phyloP scores from a whole-genome alignment of 768 basidiomycete species.

The Amanita rubescens region DNA sequence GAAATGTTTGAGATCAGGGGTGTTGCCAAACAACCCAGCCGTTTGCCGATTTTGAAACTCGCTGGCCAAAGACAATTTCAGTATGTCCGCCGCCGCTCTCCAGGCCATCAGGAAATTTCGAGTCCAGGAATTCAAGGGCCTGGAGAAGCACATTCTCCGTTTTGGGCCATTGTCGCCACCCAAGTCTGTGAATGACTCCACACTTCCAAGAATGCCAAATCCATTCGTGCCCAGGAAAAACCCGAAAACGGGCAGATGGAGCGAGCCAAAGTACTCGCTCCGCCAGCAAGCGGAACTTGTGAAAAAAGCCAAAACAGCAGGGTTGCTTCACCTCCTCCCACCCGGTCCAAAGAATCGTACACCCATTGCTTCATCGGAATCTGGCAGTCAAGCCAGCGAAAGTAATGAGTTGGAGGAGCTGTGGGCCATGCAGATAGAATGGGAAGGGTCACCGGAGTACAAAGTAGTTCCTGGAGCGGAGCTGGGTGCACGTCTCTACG shows the following conservation, averaged over 20 bases:
- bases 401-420: slow-evolving; percentile 9
- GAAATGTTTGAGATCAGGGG: background rate
- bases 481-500: slow-evolving; percentile 59
- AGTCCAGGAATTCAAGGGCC: slow-evolving; percentile 33
- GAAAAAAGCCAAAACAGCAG: slow-evolving; percentile 55
- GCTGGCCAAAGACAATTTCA: background rate
- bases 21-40: slow-evolving; percentile 1
- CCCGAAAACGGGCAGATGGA: slow-evolving; percentile 56
- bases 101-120: slow-evolving; percentile 39
- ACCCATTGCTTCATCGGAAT: background rate
- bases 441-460: slow-evolving; percentile 38
- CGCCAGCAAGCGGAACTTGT: slow-evolving; percentile 74
- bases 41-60: too few species aligned
- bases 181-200: slow-evolving; percentile 4
- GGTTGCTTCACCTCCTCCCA: slow-evolving; percentile 54
- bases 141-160: slow-evolving; percentile 26
- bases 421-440: slow-evolving; percentile 30
- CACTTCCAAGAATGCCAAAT: slow-evolving; percentile 38
- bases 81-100: slow-evolving; percentile 11
- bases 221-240: slow-evolving; percentile 67
- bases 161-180: slow-evolving; percentile 30
- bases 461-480: slow-evolving; percentile 42
- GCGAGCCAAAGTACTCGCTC: slow-evolving; percentile 61
- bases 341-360: slow-evolving; percentile 48
- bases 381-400: background rate